Evolutionary conservation across 164 flowering plant species (phyloP).

Genomic region (Warburgia ugandensis): DNA sequence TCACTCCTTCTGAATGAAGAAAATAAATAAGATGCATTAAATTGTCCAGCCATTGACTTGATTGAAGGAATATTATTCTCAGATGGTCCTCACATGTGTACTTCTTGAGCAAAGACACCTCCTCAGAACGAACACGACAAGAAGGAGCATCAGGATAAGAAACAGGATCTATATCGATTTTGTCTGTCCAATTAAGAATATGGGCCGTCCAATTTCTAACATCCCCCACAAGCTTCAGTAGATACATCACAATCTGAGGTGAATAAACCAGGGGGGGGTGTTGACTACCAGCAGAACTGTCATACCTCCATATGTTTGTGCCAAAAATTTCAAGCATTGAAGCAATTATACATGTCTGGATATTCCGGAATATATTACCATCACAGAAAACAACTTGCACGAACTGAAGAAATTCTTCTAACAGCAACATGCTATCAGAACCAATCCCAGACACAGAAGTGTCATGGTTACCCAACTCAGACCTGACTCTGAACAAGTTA

Average conservation of each 20-base stretch:
- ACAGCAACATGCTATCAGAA: slow-evolving; percentile 42
- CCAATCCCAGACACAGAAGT: slow-evolving; percentile 46
- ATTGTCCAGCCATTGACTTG: slow-evolving; percentile 68
- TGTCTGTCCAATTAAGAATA: slow-evolving; percentile 29
- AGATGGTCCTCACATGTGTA: slow-evolving; percentile 53
- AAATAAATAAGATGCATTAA: slow-evolving; percentile 61
- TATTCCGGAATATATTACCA: slow-evolving; percentile 43
- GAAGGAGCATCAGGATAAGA: slow-evolving; percentile 31
- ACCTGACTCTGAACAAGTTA: slow-evolving; percentile 39
- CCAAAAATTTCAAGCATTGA: slow-evolving; percentile 52
- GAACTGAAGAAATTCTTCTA: slow-evolving; percentile 80
- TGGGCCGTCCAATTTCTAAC: slow-evolving; percentile 33
- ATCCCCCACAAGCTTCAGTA: slow-evolving; percentile 64
- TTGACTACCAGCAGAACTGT: slow-evolving; percentile 27
- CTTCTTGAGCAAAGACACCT: slow-evolving; percentile 46
- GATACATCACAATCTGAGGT: slow-evolving; percentile 51
- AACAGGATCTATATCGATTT: slow-evolving; percentile 21
- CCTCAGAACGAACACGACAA: slow-evolving; percentile 36
- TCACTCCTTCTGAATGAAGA: slow-evolving; percentile 78
- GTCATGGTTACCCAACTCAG: slow-evolving; percentile 48
- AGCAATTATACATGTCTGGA: slow-evolving; percentile 69
- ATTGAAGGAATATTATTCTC: slow-evolving; percentile 48
- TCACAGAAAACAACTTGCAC: slow-evolving; percentile 47
- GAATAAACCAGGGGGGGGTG: slow-evolving; percentile 67
- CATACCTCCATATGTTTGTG: slow-evolving; percentile 51